These are phyloP conservation scores for Trichoderma semiorbis DNA, from an alignment of 2,329 filamentous ascomycete species.

Conservation along the genomic window DNA sequence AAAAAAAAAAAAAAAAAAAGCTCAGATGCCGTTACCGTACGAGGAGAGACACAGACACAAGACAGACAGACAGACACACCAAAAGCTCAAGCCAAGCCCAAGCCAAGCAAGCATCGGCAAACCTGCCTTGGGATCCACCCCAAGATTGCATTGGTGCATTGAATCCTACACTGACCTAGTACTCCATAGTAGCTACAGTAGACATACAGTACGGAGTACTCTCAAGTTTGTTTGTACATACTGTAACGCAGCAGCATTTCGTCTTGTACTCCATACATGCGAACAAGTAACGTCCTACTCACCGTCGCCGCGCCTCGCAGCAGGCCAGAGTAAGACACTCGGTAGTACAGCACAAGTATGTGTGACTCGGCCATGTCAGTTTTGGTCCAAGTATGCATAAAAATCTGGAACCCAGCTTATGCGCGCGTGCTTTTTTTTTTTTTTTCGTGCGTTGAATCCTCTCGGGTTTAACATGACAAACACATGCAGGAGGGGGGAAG, in stretches of 20 bases:
- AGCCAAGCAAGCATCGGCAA: too few relatives aligned
- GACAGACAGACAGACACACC: too few relatives aligned
- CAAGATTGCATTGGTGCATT: too few relatives aligned
- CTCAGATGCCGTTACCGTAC: not conserved
- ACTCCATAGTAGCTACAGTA: too few relatives aligned
- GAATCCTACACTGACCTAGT: too few relatives aligned
- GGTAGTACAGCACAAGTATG: not conserved
- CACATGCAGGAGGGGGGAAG: not conserved
- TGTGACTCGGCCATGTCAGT: not conserved
- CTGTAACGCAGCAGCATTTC: too few relatives aligned
- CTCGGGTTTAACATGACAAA: not conserved
- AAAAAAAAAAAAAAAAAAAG: too few relatives aligned
- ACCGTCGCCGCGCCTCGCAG: not conserved
- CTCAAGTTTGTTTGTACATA: too few relatives aligned
- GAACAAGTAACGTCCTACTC: not conserved
- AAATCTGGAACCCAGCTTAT: not conserved
- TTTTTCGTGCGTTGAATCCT: not conserved
- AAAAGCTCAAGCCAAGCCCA: too few relatives aligned
- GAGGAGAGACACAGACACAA: too few relatives aligned
- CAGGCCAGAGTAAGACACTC: not conserved
- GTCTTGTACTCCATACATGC: not conserved
- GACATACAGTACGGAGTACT: too few relatives aligned
- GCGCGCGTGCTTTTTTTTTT: not conserved
- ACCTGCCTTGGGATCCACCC: too few relatives aligned
- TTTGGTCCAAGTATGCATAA: constrained; percentile 1